Base-by-base conservation (phyloP, 805 yeast genomes). In the Metschnikowia aberdeeniae region DNA sequence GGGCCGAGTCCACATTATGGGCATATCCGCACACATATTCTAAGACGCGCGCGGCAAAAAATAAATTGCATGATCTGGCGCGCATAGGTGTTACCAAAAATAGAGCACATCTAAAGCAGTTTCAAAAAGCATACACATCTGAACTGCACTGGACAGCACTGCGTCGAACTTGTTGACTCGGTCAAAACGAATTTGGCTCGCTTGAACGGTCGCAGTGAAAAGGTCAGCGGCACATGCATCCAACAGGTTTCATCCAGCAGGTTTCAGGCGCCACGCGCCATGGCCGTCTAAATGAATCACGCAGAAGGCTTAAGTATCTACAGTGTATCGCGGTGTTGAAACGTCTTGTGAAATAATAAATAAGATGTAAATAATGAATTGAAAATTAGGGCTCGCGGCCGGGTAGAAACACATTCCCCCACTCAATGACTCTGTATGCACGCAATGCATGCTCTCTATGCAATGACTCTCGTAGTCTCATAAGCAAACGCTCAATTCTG, bases 1-100 rank as follows among this genome's bases (percentile, higher is more conserved):
- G 26, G 26, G 26, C 26, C 26, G 3, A 22, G 8, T 22, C 26
- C 26, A 22, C 26, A 4, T 22, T 22, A 7, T 1, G 4, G 8
- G 26, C 8, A 22, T 22, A 1, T 22, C 8, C 8, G 26, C 8
- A 3, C 6, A 22, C 26, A 22, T 3, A 22, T 28, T 9, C 26
- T n/a, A 36, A 19, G n/a, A 20, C 37, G 27, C 19, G 34, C 34
- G 20, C n/a, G 11, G 34, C 28, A 12, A 37, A n/a, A 11, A n/a
- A 19, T n/a, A 11, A n/a, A 19, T n/a, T 37, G 40, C 27, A 13
- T 11, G 29, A 37, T 37, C 40, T 37, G 33, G 40, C 40, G 34
- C 40, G 40, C 40, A 37, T 37, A 20, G 5, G 26, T 22, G 26
- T 1, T 3, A 7, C 26, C 26, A 22, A 3, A 22, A 2, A 22